Evolutionary conservation across 768 basidiomycete species (phyloP), one percentile per base, ranked within the genome.

Genomic region (Arthromyces matolae): DNA sequence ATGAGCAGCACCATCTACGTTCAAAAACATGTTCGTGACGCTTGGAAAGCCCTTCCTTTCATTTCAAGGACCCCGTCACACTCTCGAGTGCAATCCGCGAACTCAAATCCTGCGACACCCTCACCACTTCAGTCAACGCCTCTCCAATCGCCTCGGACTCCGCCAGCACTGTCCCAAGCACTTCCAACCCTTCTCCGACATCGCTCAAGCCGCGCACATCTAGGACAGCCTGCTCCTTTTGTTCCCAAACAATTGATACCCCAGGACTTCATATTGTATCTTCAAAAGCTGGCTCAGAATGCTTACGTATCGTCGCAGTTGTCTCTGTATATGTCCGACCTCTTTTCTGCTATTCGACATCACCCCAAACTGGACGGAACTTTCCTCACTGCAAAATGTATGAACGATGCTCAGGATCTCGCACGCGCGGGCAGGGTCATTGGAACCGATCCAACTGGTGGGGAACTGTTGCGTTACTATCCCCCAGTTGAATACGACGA

Each of bases 281-380:
- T 71, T 16, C 67, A 59, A 39, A 38, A 65, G 48, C 58, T 64
- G 3, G 64, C 60, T 42, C 53, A 58, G 8, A 65, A 69, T 43
- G 72, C 77, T 2, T 65, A 70, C 47, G 66, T 87, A 24, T 70
- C 82, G 8, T 70, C 78, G 1, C 62, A 64, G 2, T 71, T 91
- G 7, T 65, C 66, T 6, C 65, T 83, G n/a, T 91, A 90, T 57
- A 69, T 87, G 6, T 73, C 81, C 8, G 86, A 90, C 60, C 68
- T 90, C 9, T 84, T 91, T 51, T 75, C 82, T 22, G 88, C 89
- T 3, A 76, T 82, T 19, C 79, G 89, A 6, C 85, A 90, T 56
- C 80, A 84, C 58, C 77, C 80, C 0, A 72, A 77, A 39, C 66
- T 92, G 14, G 89, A 91, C 50, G 84, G 76, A 13, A 81, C 77